A percentile compares a stretch with the other conserved stretches of the same genome.
Conservation (phyloP, 2,329 filamentous ascomycete species). For the Didymella pinodella region DNA sequence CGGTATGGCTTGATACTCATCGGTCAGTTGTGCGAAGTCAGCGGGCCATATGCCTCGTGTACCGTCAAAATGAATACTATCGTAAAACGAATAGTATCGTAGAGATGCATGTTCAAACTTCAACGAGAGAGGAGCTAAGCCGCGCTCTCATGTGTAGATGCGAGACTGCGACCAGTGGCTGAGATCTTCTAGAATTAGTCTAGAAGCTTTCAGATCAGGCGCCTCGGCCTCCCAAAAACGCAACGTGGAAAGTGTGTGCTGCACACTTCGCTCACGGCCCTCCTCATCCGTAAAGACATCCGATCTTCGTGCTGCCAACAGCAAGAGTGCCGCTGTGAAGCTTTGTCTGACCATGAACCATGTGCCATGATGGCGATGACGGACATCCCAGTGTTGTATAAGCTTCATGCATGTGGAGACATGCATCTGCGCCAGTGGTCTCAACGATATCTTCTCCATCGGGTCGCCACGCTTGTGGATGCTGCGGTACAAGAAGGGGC, state of each 20-base stretch:
- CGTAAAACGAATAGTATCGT: neutral
- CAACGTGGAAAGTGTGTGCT: slow-evolving; percentile 21
- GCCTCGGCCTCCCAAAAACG: slow-evolving; percentile 30
- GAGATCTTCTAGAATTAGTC: slow-evolving; percentile 10
- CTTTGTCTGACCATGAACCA: slow-evolving; percentile 36
- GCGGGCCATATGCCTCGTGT: neutral
- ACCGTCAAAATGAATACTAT: too few relatives aligned
- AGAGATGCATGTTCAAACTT: neutral
- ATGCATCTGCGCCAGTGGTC: slow-evolving; percentile 29
- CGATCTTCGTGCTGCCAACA: slow-evolving; percentile 37
- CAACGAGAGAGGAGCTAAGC: too few relatives aligned
- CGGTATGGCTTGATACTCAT: neutral
- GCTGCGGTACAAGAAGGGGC: slow-evolving; percentile 43
- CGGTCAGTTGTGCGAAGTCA: neutral
- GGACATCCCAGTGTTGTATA: slow-evolving; percentile 20
- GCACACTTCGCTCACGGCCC: slow-evolving; percentile 10
- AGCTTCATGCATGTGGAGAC: slow-evolving; percentile 30
- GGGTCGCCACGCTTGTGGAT: slow-evolving; percentile 28
- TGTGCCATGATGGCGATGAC: slow-evolving; percentile 47
- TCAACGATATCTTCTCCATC: slow-evolving; percentile 20
- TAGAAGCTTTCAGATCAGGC: slow-evolving; percentile 22
- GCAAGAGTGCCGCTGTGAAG: slow-evolving; percentile 31
- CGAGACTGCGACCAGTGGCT: neutral
- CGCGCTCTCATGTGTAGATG: neutral
- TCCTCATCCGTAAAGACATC: slow-evolving; percentile 16